Evolutionary conservation across 2,329 filamentous ascomycete species (phyloP), one percentile per base, ranked within the genome.

Genomic region (Alternaria arborescens): DNA sequence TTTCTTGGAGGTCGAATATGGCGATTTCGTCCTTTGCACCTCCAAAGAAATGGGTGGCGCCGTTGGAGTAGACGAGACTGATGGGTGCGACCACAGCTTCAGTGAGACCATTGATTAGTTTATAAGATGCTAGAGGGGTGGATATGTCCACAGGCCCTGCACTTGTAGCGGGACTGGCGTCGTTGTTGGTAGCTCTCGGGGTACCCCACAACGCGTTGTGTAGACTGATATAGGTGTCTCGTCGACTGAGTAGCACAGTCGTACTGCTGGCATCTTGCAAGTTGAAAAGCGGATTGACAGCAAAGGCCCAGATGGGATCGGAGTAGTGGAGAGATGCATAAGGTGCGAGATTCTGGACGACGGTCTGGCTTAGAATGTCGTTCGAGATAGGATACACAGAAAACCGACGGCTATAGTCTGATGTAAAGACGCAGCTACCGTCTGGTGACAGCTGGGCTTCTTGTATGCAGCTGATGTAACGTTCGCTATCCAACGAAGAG

Each of bases 51-150:
- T 78, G 77, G 0, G 78, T 79, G 10, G 84, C 84, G 8, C 80
- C 74, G 4, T 78, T 70, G 4, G 76, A 79, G 71, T 87, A 89
- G n/a, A 82, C 67, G 3, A 90, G 80, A 28, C 83, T 85, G 66
- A 85, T 79, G 0, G 87, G 85, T 1, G 83, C 79, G 34, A 84
- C 83, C 67, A 85, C 85, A 12, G 79, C 82, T 75, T 90, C 88
- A 3, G 85, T 89, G 22, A 80, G 82, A 5, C 81, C 77, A 60
- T 85, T 81, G 52, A 88, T 76, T 41, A 87, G 77, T 3, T 83
- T 84, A 72, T 89, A 90, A 12, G 79, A 82, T 4, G 83, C 83
- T 30, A 86, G 34, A 4, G 67, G 63, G 0, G 59, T 62, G 34
- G 68, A 68, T 32, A 75, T 74, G 28, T 75, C 41, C 8, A 74